Evolutionary conservation across 2,329 filamentous ascomycete genomes (phyloP).

Genomic region (Aspergillus sp.): DNA sequence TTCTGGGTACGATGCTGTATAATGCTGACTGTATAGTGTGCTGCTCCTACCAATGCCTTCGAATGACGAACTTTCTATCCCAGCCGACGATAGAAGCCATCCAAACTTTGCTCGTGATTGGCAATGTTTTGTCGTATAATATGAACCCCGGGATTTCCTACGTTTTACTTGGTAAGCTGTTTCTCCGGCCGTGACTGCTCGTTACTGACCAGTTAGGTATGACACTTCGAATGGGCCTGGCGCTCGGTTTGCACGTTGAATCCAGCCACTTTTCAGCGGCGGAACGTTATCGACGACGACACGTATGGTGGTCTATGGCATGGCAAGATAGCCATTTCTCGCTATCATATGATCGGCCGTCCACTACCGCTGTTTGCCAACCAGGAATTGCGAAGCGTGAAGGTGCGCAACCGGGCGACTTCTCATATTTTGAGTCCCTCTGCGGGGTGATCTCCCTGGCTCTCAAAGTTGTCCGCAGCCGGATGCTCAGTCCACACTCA

Average conservation of each 20-base stretch:
- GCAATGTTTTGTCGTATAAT: constrained; percentile 62
- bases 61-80: constrained; percentile 64
- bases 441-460: constrained; percentile 55
- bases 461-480: constrained; percentile 60
- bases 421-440: constrained; percentile 59
- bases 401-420: constrained; percentile 48
- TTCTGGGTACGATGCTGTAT: neutral
- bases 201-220: constrained; percentile 42
- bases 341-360: constrained; percentile 61
- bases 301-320: constrained; percentile 60
- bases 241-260: constrained; percentile 59
- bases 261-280: constrained; percentile 54
- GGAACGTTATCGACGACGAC: constrained; percentile 47
- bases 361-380: constrained; percentile 55
- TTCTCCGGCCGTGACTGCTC: constrained; percentile 5
- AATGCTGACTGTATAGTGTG: constrained; percentile 50
- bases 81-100: constrained; percentile 62
- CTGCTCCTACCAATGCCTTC: constrained; percentile 64
- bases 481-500: constrained; percentile 54
- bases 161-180: constrained; percentile 52
- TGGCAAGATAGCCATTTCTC: constrained; percentile 66
- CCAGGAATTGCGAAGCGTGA: constrained; percentile 52
- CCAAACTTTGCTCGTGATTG: constrained; percentile 61
- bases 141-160: constrained; percentile 67
- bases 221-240: constrained; percentile 61